Evolutionary conservation across 1,139 yeast genomes (phyloP).

Genomic region (Kodamaea ohmeri): DNA sequence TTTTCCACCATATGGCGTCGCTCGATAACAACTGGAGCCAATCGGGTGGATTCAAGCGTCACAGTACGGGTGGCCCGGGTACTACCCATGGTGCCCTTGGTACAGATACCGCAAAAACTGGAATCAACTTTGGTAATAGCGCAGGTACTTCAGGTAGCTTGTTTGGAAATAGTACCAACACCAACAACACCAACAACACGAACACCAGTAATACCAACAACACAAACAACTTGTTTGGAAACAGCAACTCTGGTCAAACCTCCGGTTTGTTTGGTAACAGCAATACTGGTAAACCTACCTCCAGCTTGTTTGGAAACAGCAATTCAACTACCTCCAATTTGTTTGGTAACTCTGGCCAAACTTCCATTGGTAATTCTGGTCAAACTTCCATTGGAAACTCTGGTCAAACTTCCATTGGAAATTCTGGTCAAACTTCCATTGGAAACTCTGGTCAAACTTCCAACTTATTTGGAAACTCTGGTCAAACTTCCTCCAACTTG

Average conservation of each 20-base stretch:
- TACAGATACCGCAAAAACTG: too few relatives aligned
- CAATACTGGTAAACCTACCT: constrained; percentile 8
- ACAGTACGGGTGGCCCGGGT: constrained; percentile 11
- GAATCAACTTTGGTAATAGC: neutral
- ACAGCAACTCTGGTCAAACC: constrained; percentile 7
- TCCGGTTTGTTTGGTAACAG: constrained; percentile 20
- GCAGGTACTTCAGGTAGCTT: constrained; percentile 8
- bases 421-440: constrained; percentile 15
- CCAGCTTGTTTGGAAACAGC: constrained; percentile 20
- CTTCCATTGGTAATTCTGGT: constrained; percentile 27
- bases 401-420: constrained; percentile 17
- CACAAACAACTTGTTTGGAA: constrained; percentile 2
- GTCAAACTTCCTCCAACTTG: constrained; percentile 3
- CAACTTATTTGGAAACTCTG: constrained; percentile 14
- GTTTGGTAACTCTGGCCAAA: constrained; percentile 24
- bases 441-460: constrained; percentile 9
- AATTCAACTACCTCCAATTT: constrained; percentile 21
- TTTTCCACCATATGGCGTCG: neutral
- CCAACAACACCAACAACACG: constrained; percentile 10
- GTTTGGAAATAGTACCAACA: constrained; percentile 20
- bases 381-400: constrained; percentile 17
- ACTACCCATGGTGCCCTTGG: too few relatives aligned
- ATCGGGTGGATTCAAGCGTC: constrained; percentile 18
- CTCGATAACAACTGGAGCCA: constrained; percentile 24
- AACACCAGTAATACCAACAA: constrained; percentile 9